Conservation (phyloP, 2,329 filamentous ascomycete species). For the Didymella keratinophila region DNA sequence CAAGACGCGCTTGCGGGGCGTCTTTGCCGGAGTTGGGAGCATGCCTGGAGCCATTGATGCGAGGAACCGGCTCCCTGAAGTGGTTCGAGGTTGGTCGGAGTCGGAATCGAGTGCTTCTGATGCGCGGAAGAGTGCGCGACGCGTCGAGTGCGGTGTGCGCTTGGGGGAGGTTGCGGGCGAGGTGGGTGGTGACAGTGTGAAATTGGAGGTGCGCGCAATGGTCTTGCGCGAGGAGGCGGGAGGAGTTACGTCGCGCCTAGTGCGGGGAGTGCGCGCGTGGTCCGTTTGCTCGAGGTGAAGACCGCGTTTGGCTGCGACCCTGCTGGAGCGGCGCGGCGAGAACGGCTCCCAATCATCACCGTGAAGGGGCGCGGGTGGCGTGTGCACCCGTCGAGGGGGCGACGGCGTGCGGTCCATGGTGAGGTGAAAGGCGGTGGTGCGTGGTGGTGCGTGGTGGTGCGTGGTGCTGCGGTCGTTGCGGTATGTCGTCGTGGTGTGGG, state of each 20-base stretch:
- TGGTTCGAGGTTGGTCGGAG: conserved; percentile 39
- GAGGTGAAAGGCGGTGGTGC: conserved; percentile 11
- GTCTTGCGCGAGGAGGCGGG: conserved; percentile 36
- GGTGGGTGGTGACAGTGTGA: conserved; percentile 55
- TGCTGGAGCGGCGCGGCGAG: conserved; percentile 70
- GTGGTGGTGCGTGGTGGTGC: conserved; percentile 2
- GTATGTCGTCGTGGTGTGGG: conserved; percentile 11
- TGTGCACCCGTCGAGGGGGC: conserved; percentile 65
- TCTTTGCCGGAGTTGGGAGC: conserved; percentile 82
- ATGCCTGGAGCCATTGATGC: conserved; percentile 57
- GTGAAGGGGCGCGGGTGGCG: conserved; percentile 73
- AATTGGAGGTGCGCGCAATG: conserved; percentile 54
- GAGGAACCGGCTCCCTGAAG: conserved; percentile 37
- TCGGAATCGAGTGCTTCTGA: conserved; percentile 39
- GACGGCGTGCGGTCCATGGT: conserved; percentile 65
- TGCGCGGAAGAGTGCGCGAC: conserved; percentile 36
- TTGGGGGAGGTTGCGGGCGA: conserved; percentile 50
- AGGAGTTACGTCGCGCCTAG: conserved; percentile 42
- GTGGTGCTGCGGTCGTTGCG: conserved; percentile 3
- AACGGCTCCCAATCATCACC: conserved; percentile 79
- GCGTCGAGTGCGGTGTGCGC: conserved; percentile 42
- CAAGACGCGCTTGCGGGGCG: conserved; percentile 68
- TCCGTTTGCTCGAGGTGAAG: conserved; percentile 36
- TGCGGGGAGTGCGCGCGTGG: conserved; percentile 29
- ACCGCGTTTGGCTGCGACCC: conserved; percentile 65